Conservation (phyloP, 2,329 filamentous ascomycete species). For the Exophiala spinifera region DNA sequence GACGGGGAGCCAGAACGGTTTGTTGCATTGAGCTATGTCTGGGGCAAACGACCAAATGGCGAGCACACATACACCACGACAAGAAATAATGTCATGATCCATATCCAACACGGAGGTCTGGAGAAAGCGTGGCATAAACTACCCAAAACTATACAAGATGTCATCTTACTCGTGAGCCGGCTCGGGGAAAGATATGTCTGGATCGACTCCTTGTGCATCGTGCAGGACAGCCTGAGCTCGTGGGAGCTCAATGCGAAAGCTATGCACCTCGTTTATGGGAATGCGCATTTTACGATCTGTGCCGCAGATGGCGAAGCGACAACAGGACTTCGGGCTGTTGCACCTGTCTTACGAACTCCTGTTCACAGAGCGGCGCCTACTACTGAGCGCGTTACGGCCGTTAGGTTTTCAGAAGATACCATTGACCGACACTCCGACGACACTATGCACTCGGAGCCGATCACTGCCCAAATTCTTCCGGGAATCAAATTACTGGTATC, state of each 20-base stretch:
- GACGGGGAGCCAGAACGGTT: neutral
- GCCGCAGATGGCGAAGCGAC: conserved; percentile 32
- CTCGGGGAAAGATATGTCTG: no score
- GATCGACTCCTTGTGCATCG: no score
- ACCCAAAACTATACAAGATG: neutral
- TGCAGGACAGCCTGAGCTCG: conserved; percentile 11
- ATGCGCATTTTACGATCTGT: conserved; percentile 36
- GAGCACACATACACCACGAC: neutral
- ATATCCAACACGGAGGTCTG: neutral
- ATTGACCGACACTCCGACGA: neutral
- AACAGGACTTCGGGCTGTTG: conserved; percentile 19
- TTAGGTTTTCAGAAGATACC: no score
- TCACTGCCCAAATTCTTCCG: conserved; percentile 15
- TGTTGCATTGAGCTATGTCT: neutral
- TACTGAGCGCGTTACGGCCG: no score
- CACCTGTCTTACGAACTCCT: conserved; percentile 1
- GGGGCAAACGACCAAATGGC: neutral
- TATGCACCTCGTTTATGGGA: conserved; percentile 37
- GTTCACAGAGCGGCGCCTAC: no score
- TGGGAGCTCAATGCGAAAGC: conserved; percentile 33
- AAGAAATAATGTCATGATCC: neutral
- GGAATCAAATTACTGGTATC: conserved; percentile 28
- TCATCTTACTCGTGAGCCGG: no score
- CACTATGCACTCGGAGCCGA: neutral
- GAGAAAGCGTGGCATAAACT: neutral